Evolutionary conservation across 306 rosid species (phyloP).

Genomic region (Malus fusca): DNA sequence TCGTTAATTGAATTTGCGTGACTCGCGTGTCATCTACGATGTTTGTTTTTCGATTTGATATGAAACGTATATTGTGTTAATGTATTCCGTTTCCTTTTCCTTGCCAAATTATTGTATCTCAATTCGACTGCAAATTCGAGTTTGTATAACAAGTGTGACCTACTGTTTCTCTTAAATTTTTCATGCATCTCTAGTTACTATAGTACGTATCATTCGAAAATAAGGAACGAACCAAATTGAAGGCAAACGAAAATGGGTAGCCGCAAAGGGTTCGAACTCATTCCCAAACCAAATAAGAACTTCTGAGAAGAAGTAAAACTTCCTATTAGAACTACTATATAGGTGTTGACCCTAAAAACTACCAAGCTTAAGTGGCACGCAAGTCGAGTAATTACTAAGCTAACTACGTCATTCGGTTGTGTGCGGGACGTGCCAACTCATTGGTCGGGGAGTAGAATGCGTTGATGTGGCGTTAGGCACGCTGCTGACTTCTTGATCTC

Average conservation of each 20-base stretch:
- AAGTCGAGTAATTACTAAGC: no score
- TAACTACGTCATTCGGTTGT: no score
- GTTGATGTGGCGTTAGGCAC: no score
- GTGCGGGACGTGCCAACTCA: no score
- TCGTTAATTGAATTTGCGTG: not conserved
- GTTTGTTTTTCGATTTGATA: not conserved
- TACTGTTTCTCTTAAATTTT: not conserved
- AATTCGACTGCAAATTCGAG: not conserved
- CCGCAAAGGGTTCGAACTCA: not conserved
- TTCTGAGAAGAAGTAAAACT: not conserved
- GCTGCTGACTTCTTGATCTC: no score
- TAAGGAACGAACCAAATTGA: not conserved
- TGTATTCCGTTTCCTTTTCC: not conserved
- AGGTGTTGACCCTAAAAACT: no score
- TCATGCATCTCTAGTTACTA: not conserved
- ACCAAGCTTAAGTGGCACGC: no score
- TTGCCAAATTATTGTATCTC: not conserved
- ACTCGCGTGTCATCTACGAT: not conserved
- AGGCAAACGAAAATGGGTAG: not conserved
- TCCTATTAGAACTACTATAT: no score
- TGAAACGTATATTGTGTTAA: not conserved
- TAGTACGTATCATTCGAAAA: not conserved
- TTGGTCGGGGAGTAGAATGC: no score
- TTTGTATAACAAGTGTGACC: not conserved
- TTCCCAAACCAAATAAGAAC: not conserved